Conservation (phyloP, 345 rosid genomes). For the Triadica sebifera region DNA sequence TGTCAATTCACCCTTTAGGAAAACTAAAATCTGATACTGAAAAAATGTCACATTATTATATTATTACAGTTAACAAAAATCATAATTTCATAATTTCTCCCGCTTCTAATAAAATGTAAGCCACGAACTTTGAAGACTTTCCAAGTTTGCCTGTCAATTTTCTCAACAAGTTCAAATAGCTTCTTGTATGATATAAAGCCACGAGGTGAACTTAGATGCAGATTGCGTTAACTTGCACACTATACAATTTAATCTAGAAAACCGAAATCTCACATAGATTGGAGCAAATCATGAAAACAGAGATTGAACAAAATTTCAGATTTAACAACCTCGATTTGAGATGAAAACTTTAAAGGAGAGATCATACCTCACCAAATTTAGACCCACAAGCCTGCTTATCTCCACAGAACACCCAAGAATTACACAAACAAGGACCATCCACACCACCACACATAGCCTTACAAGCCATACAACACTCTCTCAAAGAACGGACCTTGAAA, state of each 20-base stretch:
- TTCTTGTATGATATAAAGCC: background rate
- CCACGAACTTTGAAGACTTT: background rate
- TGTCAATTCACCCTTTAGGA: background rate
- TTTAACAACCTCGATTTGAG: background rate
- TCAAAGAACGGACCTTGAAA: conserved; percentile 38
- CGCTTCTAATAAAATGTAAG: no score
- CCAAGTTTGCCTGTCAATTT: background rate
- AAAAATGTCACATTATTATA: background rate
- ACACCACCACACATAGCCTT: conserved; percentile 34
- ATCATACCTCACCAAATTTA: conserved; percentile 44
- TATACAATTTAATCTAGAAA: no score
- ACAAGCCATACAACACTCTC: conserved; percentile 45
- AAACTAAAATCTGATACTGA: background rate
- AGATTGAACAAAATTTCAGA: background rate
- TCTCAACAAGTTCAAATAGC: background rate
- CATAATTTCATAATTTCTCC: background rate
- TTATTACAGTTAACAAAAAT: background rate
- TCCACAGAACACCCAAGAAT: conserved; percentile 56
- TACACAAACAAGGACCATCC: conserved; percentile 38
- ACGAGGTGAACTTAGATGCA: background rate
- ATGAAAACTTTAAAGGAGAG: background rate
- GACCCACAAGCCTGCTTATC: conserved; percentile 33
- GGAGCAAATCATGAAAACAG: background rate
- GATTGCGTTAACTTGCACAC: background rate
- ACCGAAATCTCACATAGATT: no score